Percentiles rank a stretch among this genome's conserved stretches.
These are phyloP conservation scores for Pulveroboletus sp. DNA, from an alignment of 1,284 basidiomycete genomes.

Conservation along the genomic window DNA sequence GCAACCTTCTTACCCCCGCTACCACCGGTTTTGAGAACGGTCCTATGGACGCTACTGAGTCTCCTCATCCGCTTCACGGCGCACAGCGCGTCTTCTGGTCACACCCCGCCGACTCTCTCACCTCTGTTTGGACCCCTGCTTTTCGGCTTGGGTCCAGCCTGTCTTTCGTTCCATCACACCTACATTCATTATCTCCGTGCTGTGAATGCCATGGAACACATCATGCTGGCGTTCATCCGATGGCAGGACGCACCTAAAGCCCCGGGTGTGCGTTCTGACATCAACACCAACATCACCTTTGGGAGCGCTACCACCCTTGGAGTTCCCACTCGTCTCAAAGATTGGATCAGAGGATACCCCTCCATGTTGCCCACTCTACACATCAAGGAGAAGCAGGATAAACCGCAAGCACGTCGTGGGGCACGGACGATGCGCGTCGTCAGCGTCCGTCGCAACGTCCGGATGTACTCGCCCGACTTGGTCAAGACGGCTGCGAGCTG, in stretches of 20 bases:
- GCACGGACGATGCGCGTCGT: slow-evolving; percentile 72
- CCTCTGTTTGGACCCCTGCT: slow-evolving; percentile 87
- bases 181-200: slow-evolving; percentile 82
- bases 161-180: slow-evolving; percentile 70
- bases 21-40: slow-evolving; percentile 53
- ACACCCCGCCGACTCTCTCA: slow-evolving; percentile 81
- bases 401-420: slow-evolving; percentile 64
- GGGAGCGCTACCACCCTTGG: slow-evolving; percentile 58
- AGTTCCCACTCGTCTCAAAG: slow-evolving; percentile 75
- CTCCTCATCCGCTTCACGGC: slow-evolving; percentile 80
- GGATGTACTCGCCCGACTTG: slow-evolving; percentile 81
- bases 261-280: slow-evolving; percentile 28
- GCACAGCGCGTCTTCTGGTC: slow-evolving; percentile 76
- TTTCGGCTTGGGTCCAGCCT: slow-evolving; percentile 72
- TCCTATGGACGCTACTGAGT: slow-evolving; percentile 69
- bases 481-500: slow-evolving; percentile 73
- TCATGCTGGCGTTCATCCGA: slow-evolving; percentile 83
- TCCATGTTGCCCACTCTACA: slow-evolving; percentile 53
- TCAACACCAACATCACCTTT: slow-evolving; percentile 38
- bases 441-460: slow-evolving; percentile 73
- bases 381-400: slow-evolving; percentile 43
- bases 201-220: slow-evolving; percentile 84
- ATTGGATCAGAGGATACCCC: slow-evolving; percentile 87
- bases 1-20: slow-evolving; percentile 57
- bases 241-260: slow-evolving; percentile 63